Evolutionary conservation across 2,329 filamentous ascomycete species (phyloP).

Genomic region (Xylariomycetidae sp.): DNA sequence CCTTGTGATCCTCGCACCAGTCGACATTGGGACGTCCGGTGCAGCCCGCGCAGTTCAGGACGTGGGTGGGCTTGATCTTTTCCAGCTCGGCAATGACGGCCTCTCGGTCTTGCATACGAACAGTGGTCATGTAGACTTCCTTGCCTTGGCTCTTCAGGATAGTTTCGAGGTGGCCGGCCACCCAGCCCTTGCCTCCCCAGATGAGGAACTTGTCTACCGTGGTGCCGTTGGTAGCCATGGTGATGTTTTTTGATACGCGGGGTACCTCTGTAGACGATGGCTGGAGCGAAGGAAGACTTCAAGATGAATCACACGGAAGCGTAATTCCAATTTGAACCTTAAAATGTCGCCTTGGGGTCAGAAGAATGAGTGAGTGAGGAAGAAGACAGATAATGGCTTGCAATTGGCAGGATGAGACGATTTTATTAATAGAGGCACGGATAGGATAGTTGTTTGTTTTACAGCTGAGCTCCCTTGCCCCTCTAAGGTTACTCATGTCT

Average conservation of each 20-base stretch:
- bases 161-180: constrained; percentile 55
- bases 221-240: constrained; percentile 26
- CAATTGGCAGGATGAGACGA: too few relatives aligned
- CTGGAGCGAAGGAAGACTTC: too few relatives aligned
- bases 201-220: constrained; percentile 47
- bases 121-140: constrained; percentile 54
- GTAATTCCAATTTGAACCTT: too few relatives aligned
- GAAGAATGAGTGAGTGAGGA: too few relatives aligned
- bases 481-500: too few relatives aligned
- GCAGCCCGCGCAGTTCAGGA: constrained; percentile 62
- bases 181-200: constrained; percentile 61
- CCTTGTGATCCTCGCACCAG: constrained; percentile 67
- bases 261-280: not conserved
- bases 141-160: constrained; percentile 57
- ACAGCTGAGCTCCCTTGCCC: too few relatives aligned
- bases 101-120: constrained; percentile 61
- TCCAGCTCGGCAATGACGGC: constrained; percentile 53
- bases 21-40: constrained; percentile 66
- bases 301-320: too few relatives aligned
- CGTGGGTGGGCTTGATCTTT: constrained; percentile 58
- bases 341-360: too few relatives aligned
- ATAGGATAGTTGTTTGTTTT: too few relatives aligned
- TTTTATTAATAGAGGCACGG: too few relatives aligned
- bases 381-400: too few relatives aligned
- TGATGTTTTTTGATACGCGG: constrained; percentile 3